phyloP scores from a whole-genome alignment of 225 moss, liverwort and hornwort genomes.

The Physcomitrium patens region DNA sequence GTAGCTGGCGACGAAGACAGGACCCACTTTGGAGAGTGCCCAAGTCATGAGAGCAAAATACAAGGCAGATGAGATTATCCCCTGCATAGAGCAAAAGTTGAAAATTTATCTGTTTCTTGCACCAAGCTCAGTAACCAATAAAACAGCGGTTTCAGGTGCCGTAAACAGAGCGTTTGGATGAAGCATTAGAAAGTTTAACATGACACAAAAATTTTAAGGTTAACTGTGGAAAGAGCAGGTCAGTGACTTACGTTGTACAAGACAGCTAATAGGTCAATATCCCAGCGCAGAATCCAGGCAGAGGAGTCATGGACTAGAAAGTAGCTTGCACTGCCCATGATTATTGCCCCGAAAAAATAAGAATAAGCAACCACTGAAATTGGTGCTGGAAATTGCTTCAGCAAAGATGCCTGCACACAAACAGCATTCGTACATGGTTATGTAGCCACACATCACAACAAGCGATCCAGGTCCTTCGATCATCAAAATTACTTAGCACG shows the following conservation, averaged over 20 bases:
- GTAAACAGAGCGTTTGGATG: neutral
- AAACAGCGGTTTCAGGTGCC: neutral
- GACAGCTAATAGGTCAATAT: slow-evolving; percentile 51
- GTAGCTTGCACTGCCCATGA: slow-evolving; percentile 72
- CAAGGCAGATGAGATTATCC: slow-evolving; percentile 72
- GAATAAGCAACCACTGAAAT: slow-evolving; percentile 70
- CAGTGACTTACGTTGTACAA: slow-evolving; percentile 69
- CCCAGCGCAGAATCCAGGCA: slow-evolving; percentile 62
- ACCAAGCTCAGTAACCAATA: neutral
- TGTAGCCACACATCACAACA: neutral
- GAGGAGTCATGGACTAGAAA: slow-evolving; percentile 60
- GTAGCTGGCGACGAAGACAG: slow-evolving; percentile 81
- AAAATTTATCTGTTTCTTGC: slow-evolving; percentile 10
- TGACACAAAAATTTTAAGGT: neutral
- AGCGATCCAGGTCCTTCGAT: neutral
- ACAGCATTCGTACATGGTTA: neutral
- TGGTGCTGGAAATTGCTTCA: slow-evolving; percentile 69
- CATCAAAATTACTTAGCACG: neutral
- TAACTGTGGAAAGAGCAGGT: neutral
- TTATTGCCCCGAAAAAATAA: slow-evolving; percentile 63
- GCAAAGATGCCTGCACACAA: slow-evolving; percentile 47
- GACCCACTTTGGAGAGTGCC: slow-evolving; percentile 79
- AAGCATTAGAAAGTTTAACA: neutral
- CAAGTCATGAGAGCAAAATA: slow-evolving; percentile 69
- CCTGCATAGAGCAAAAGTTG: slow-evolving; percentile 47